Conservation (phyloP, 2,329 filamentous ascomycete genomes). For the Metarhizium guizhouense region DNA sequence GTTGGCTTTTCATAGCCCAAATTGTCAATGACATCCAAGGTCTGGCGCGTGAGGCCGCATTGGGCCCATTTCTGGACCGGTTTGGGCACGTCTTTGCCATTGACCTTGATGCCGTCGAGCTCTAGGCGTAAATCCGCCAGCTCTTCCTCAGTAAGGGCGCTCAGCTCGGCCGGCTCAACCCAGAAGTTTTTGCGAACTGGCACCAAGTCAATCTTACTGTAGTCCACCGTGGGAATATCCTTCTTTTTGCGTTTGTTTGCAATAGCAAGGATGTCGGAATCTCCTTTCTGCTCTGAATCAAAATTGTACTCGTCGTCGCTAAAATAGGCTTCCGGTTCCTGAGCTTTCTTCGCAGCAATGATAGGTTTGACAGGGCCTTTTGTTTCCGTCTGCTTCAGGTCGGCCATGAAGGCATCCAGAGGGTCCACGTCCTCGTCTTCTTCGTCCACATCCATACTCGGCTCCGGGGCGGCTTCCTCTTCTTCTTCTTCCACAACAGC, state of each 20-base stretch:
- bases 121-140: slow-evolving; percentile 74
- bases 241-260: slow-evolving; percentile 77
- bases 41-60: slow-evolving; percentile 80
- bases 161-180: slow-evolving; percentile 77
- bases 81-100: slow-evolving; percentile 79
- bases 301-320: slow-evolving; percentile 69
- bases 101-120: slow-evolving; percentile 90
- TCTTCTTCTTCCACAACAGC: slow-evolving; percentile 9
- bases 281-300: slow-evolving; percentile 36
- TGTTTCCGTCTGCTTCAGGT: slow-evolving; percentile 47
- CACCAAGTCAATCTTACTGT: slow-evolving; percentile 76
- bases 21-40: slow-evolving; percentile 72
- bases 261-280: slow-evolving; percentile 43
- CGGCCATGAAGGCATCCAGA: slow-evolving; percentile 94
- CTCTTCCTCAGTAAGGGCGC: slow-evolving; percentile 76
- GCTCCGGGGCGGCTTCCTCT: slow-evolving; percentile 16
- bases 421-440: slow-evolving; percentile 71
- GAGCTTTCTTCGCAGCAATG: slow-evolving; percentile 40
- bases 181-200: slow-evolving; percentile 93
- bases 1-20: slow-evolving; percentile 85
- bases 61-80: slow-evolving; percentile 96
- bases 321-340: slow-evolving; percentile 78
- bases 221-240: slow-evolving; percentile 82
- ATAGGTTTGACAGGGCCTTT: slow-evolving; percentile 23
- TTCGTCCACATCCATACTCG: slow-evolving; percentile 49